Percentiles rank a stretch among this genome's conserved stretches.
Conservation (phyloP, 108 stramenopile genomes). For the Skeletonema potamos region DNA sequence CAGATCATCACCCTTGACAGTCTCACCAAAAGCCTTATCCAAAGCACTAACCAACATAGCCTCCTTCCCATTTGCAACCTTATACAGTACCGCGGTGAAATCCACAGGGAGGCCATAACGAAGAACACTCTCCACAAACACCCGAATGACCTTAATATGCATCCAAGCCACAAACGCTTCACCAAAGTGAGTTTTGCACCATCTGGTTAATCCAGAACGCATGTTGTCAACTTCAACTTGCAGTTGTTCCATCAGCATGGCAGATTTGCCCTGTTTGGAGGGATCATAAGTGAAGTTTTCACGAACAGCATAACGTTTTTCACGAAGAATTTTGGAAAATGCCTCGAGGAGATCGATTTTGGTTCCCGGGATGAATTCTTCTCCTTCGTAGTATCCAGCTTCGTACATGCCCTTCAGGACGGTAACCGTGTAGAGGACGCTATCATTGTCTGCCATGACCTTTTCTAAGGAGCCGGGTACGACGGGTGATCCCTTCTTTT, state of each 20-base stretch:
- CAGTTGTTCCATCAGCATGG: slow-evolving; percentile 80
- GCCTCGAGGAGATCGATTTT: slow-evolving; percentile 86
- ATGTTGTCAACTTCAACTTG: slow-evolving; percentile 88
- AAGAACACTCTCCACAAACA: slow-evolving; percentile 95
- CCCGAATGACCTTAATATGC: slow-evolving; percentile 97
- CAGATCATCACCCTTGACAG: slow-evolving; percentile 28
- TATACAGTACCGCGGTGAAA: slow-evolving; percentile 89
- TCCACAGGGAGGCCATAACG: slow-evolving; percentile 97
- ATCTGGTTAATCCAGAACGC: slow-evolving; percentile 86
- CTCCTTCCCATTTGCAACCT: slow-evolving; percentile 80
- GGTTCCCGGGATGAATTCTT: slow-evolving; percentile 82
- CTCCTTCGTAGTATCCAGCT: slow-evolving; percentile 91
- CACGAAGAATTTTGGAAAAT: slow-evolving; percentile 82
- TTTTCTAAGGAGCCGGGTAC: slow-evolving; percentile 83
- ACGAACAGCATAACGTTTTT: slow-evolving; percentile 90
- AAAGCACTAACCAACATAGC: slow-evolving; percentile 60
- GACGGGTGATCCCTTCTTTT: slow-evolving; percentile 89
- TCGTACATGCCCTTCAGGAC: slow-evolving; percentile 92
- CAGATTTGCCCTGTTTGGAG: slow-evolving; percentile 72
- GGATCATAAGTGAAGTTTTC: slow-evolving; percentile 85
- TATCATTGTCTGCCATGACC: slow-evolving; percentile 83
- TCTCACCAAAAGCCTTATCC: slow-evolving; percentile 72
- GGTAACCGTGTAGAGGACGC: slow-evolving; percentile 85
- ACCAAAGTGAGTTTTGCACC: slow-evolving; percentile 98
- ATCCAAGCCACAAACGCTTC: slow-evolving; percentile 98